phyloP scores from a whole-genome alignment of 1,284 basidiomycete genomes.

The Ganoderma meredithae region DNA sequence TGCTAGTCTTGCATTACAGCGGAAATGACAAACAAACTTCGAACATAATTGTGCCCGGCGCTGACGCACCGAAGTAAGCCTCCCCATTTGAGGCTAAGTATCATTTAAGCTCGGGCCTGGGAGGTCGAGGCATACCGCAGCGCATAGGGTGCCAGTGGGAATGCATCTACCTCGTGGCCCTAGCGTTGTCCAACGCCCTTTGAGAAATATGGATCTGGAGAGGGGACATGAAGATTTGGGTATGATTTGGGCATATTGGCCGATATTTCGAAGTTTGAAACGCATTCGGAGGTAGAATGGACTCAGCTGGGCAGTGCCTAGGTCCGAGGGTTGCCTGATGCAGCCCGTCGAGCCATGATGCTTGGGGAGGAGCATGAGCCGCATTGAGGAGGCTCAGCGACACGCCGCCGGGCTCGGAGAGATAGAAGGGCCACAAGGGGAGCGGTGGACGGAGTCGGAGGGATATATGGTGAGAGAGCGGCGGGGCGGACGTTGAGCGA shows the following conservation, averaged over 20 bases:
- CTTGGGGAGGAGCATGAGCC: neutral
- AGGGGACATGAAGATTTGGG: neutral
- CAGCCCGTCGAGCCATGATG: constrained; percentile 7
- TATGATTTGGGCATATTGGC: neutral
- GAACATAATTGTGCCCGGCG: neutral
- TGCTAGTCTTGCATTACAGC: neutral
- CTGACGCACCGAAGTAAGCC: neutral
- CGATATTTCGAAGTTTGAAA: neutral
- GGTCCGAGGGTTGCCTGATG: constrained; percentile 7
- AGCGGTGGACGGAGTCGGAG: neutral
- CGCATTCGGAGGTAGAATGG: neutral
- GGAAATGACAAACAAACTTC: constrained; percentile 3
- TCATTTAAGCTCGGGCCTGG: constrained; percentile 1
- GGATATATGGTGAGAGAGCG: constrained; percentile 9
- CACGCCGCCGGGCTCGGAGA: neutral
- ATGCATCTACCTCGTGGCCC: neutral
- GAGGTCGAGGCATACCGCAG: constrained; percentile 2
- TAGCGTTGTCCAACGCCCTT: neutral
- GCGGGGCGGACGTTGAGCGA: constrained; percentile 9
- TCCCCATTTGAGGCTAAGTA: neutral
- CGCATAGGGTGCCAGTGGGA: neutral
- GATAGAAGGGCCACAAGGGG: neutral
- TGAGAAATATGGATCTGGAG: neutral
- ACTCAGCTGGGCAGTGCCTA: neutral
- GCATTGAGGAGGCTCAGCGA: constrained; percentile 7